Percentiles rank a stretch among this genome's conserved stretches.
Evolutionary conservation across 495 filamentous ascomycete species (phyloP).

Genomic region (Ascobolus immersus): DNA sequence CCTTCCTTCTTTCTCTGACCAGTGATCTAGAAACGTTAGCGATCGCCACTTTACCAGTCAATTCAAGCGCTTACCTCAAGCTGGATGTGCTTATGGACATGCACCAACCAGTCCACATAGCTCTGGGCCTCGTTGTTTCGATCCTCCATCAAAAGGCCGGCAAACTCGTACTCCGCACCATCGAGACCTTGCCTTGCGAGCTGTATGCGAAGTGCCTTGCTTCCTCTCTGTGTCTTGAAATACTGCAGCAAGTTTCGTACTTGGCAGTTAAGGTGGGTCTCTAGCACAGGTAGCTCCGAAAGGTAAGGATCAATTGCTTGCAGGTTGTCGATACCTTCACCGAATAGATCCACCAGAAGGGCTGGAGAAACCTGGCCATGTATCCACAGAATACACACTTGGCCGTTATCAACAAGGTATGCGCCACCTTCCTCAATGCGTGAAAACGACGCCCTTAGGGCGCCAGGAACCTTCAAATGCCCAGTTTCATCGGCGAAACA

Average conservation of each 20-base stretch:
- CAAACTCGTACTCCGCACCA: slow-evolving; percentile 91
- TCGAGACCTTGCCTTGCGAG: slow-evolving; percentile 81
- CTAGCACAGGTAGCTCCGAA: slow-evolving; percentile 47
- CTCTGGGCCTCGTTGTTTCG: slow-evolving; percentile 91
- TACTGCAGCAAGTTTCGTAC: slow-evolving; percentile 83
- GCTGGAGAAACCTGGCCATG: slow-evolving; percentile 55
- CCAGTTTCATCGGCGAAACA: slow-evolving; percentile 71
- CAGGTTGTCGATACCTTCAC: slow-evolving; percentile 43
- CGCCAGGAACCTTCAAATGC: slow-evolving; percentile 54
- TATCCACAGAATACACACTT: slow-evolving; percentile 72
- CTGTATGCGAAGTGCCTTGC: slow-evolving; percentile 71
- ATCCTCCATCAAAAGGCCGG: slow-evolving; percentile 70
- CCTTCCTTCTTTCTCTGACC: too few species aligned
- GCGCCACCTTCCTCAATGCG: slow-evolving; percentile 81
- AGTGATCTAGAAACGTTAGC: too few species aligned
- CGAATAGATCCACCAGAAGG: slow-evolving; percentile 74
- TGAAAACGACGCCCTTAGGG: slow-evolving; percentile 63
- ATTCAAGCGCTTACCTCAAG: slow-evolving; percentile 64
- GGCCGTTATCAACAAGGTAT: slow-evolving; percentile 95
- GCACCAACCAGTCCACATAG: slow-evolving; percentile 96
- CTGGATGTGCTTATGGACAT: slow-evolving; percentile 76
- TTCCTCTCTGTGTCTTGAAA: slow-evolving; percentile 51
- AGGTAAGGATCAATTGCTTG: slow-evolving; percentile 52
- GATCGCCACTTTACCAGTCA: too few species aligned
- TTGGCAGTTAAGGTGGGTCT: slow-evolving; percentile 87